phyloP scores from a whole-genome alignment of 257 asterid genomes.

The Solanum etuberosum region DNA sequence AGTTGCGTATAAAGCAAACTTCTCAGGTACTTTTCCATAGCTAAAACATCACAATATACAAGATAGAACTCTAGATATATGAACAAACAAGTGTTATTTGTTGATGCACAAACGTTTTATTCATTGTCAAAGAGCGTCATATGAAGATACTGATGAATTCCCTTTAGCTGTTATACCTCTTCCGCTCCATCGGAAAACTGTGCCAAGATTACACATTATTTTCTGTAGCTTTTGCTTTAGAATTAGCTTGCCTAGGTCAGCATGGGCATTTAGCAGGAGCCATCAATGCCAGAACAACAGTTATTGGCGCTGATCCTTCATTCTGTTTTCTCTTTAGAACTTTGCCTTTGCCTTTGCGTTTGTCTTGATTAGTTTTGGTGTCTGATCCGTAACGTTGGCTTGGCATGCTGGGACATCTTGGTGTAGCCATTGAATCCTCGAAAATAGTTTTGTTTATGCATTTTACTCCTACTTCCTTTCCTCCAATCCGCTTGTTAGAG shows the following conservation, averaged over 20 bases:
- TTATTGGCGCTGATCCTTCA: not conserved
- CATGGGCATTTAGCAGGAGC: not conserved
- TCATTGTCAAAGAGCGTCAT: not conserved
- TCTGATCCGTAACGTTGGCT: not conserved
- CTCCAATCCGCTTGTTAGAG: not conserved
- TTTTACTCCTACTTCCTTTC: not conserved
- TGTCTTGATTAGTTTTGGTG: not conserved
- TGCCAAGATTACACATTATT: not conserved
- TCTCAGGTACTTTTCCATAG: conserved; percentile 37
- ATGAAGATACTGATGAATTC: not conserved
- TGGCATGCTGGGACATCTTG: conserved; percentile 1
- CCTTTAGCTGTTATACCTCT: not conserved
- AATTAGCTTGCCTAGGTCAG: not conserved
- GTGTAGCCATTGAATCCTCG: not conserved
- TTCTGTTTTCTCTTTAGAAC: not conserved
- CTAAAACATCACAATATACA: not conserved
- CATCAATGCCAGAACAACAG: not conserved
- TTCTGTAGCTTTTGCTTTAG: not conserved
- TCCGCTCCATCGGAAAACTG: not conserved
- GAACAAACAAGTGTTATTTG: not conserved
- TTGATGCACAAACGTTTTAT: not conserved
- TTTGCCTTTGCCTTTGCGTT: not conserved
- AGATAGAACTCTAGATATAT: not conserved
- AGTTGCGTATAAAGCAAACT: conserved; percentile 80
- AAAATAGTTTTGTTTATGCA: not conserved